Evolutionary conservation across 352 stramenopile species (phyloP), one percentile per base, ranked within the genome.

Genomic region (Thraustochytrium striatum): DNA sequence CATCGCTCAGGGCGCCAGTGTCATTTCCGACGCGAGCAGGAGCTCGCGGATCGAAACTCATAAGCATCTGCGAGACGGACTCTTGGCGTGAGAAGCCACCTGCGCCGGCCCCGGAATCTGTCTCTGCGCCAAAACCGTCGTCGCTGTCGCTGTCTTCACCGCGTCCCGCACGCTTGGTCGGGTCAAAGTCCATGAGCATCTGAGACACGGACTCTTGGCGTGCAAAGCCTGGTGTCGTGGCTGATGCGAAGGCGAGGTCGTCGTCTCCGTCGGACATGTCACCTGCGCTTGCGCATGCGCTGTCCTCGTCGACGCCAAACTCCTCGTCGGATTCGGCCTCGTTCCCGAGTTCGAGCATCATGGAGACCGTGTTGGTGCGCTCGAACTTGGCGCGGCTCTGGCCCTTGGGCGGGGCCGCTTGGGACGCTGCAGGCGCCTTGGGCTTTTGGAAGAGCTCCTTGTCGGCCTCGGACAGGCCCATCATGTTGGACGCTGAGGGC

Each of bases 171-270:
- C 16, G 16, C 21, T 5, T 19, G 25, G 19, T 16, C 53, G 5
- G 5, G 53, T 73, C 44, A 11, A 61, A 9, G 13, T 57, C 44
- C 16, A 62, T 13, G 2, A 39, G 41, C 62, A 73, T 73, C 69
- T 62, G 41, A 75, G 62, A 73, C 2, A 73, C 7, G 39, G 62
- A 62, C 28, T 73, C 28, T 72, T 73, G 62, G 25, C 7, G 47
- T 5, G 13, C 21, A 73, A 69, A 21, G 28, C 25, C 25, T 5
- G 36, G 25, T 21, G 41, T 30, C 7, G n/a, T 36, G 44, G 25
- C 47, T 21, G 16, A 21, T 25, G 11, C 39, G 25, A 36, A 32
- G 39, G 21, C 62, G 35, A 13, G 11, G 2, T 57, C 28, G 25
- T 39, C 62, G 5, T 61, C 11, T 16, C 33, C 19, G 25, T 61